phyloP scores from a whole-genome alignment of 768 basidiomycete genomes.

The Pisolithus albus region DNA sequence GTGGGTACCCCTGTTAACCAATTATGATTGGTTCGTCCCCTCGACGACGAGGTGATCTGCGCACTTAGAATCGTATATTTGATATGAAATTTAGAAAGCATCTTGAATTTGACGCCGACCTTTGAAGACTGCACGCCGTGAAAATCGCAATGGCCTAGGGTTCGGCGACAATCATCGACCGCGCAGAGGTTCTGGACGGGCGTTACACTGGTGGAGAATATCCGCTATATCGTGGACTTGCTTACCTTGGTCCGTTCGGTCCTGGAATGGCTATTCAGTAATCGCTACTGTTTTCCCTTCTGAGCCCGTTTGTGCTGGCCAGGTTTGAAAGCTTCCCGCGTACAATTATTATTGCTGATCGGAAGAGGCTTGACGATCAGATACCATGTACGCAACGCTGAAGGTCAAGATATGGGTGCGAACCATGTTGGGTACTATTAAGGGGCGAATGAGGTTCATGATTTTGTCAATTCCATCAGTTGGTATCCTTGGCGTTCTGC shows the following conservation, averaged over 20 bases:
- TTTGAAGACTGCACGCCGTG: too few relatives aligned
- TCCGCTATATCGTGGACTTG: conserved; percentile 1
- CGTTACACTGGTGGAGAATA: not conserved
- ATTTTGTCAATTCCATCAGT: conserved; percentile 10
- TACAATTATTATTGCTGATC: conserved; percentile 21
- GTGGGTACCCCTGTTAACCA: too few relatives aligned
- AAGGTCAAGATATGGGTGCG: conserved; percentile 21
- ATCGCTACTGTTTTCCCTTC: conserved; percentile 9
- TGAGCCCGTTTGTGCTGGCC: conserved; percentile 5
- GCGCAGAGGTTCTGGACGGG: not conserved
- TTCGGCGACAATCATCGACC: not conserved
- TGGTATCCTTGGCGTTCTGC: conserved; percentile 7
- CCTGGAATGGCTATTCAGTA: conserved; percentile 1
- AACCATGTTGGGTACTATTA: conserved; percentile 16
- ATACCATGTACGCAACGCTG: conserved; percentile 16
- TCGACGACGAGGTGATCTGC: too few relatives aligned
- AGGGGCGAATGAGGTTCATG: conserved; percentile 16
- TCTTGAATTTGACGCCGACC: too few relatives aligned
- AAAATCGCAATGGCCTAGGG: too few relatives aligned
- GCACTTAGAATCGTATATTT: too few relatives aligned
- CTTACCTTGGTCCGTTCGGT: conserved; percentile 7
- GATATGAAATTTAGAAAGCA: too few relatives aligned
- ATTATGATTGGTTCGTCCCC: too few relatives aligned
- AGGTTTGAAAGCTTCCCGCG: conserved; percentile 22
- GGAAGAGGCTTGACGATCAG: conserved; percentile 23